These are phyloP conservation scores for Pseudoneurospora amorphoporcata DNA, from an alignment of 495 filamentous ascomycete species.

Conservation along the genomic window DNA sequence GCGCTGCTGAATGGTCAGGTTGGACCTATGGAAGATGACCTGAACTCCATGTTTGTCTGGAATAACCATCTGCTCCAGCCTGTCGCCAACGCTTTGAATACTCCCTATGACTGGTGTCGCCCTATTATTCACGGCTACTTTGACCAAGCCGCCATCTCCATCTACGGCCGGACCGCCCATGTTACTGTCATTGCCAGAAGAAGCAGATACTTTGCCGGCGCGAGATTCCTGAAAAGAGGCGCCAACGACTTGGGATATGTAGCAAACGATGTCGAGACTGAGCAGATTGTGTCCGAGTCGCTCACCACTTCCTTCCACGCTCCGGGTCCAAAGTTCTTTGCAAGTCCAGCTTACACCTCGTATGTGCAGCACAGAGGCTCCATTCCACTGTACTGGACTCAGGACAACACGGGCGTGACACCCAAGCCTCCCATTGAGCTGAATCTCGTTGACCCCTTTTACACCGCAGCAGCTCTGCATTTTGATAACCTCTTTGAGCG, in stretches of 20 bases:
- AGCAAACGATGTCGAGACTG: conserved; percentile 98
- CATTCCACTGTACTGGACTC: conserved; percentile 94
- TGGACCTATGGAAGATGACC: conserved; percentile 49
- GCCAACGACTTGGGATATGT: conserved; percentile 95
- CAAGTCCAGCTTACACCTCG: conserved; percentile 86
- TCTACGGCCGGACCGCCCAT: conserved; percentile 77
- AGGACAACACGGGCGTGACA: conserved; percentile 89
- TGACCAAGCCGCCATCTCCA: conserved; percentile 74
- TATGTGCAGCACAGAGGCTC: conserved; percentile 96
- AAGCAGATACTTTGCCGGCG: conserved; percentile 89
- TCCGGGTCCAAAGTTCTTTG: conserved; percentile 72
- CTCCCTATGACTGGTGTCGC: conserved; percentile 89
- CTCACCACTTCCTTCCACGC: conserved; percentile 92
- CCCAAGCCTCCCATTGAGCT: conserved; percentile 94
- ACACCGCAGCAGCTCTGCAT: conserved; percentile 88
- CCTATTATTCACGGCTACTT: conserved; percentile 95
- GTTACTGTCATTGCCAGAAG: conserved; percentile 89
- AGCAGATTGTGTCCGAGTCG: conserved; percentile 94
- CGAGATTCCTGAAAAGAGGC: conserved; percentile 87
- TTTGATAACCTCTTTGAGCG: conserved; percentile 93
- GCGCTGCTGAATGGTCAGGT: conserved; percentile 52
- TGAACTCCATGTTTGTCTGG: conserved; percentile 97
- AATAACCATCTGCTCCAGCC: conserved; percentile 82
- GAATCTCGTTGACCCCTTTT: conserved; percentile 91
- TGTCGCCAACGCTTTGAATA: conserved; percentile 56